These are phyloP conservation scores for Penicillium argentinense DNA, from an alignment of 495 filamentous ascomycete genomes.

Conservation along the genomic window DNA sequence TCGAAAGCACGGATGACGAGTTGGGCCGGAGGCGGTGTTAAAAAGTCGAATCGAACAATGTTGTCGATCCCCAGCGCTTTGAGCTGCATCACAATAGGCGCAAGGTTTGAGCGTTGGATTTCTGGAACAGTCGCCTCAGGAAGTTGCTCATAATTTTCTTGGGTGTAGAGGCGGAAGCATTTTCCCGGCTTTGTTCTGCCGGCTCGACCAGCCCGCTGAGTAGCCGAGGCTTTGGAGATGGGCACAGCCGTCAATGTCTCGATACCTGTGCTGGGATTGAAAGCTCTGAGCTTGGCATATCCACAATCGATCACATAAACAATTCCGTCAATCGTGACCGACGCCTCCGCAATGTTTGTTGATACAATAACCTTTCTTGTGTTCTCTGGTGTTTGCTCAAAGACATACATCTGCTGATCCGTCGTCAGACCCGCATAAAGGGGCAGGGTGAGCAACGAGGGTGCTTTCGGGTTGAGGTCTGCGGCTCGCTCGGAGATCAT, in stretches of 20 bases:
- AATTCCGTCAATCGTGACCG: conserved; percentile 90
- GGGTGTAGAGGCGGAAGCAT: conserved; percentile 91
- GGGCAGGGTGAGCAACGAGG: conserved; percentile 72
- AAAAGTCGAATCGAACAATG: conserved; percentile 84
- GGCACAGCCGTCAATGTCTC: conserved; percentile 85
- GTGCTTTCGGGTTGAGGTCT: conserved; percentile 69
- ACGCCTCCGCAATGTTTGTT: conserved; percentile 96
- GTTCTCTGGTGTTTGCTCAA: conserved; percentile 82
- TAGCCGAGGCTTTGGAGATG: conserved; percentile 89
- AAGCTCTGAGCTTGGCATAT: conserved; percentile 88
- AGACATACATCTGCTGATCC: conserved; percentile 90
- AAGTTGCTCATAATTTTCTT: conserved; percentile 68
- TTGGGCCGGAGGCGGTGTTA: conserved; percentile 85
- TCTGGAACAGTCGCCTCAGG: conserved; percentile 79
- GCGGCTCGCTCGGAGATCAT: conserved; percentile 73
- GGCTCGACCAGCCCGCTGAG: conserved; percentile 87
- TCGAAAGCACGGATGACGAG: conserved; percentile 87
- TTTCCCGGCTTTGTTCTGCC: conserved; percentile 92
- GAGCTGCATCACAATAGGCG: conserved; percentile 86
- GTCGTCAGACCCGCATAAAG: conserved; percentile 87
- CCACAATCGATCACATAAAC: conserved; percentile 92
- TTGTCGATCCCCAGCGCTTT: conserved; percentile 98
- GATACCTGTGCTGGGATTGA: conserved; percentile 84
- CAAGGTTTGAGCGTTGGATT: conserved; percentile 90
- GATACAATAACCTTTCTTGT: conserved; percentile 89